Evolutionary conservation across 257 asterid species (phyloP).

Genomic region (Vinca minor): DNA sequence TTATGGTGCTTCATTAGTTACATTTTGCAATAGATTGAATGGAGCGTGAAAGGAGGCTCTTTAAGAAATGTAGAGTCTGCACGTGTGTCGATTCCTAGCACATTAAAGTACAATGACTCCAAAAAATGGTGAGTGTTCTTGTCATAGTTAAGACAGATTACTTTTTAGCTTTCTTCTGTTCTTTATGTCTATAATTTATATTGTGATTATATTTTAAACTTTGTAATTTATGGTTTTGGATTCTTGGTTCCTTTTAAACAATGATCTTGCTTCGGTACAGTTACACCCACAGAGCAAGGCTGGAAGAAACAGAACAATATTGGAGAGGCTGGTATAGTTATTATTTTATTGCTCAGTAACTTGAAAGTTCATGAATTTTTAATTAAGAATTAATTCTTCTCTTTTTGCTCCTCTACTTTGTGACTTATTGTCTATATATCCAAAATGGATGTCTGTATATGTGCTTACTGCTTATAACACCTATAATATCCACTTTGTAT

Average conservation of each 20-base stretch:
- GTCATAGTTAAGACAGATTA: constrained; percentile 6
- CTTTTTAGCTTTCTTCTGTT: constrained; percentile 3
- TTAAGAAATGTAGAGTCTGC: constrained; percentile 90
- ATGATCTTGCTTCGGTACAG: constrained; percentile 23
- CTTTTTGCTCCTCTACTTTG: not conserved
- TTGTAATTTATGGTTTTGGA: not conserved
- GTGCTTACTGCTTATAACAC: not conserved
- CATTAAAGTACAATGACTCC: constrained; percentile 64
- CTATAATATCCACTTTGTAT: not conserved
- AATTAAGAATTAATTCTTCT: not conserved
- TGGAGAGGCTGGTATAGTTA: constrained; percentile 87
- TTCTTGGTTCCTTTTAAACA: not conserved
- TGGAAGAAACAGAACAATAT: constrained; percentile 83
- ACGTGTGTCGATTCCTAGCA: constrained; percentile 81
- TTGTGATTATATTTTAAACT: not conserved
- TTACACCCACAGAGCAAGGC: constrained; percentile 75
- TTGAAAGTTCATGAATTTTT: not conserved
- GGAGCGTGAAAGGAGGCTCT: constrained; percentile 91
- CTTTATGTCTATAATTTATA: not conserved
- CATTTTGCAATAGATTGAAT: constrained; percentile 56
- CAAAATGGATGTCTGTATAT: not conserved
- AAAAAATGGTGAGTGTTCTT: constrained; percentile 67
- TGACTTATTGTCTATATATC: not conserved
- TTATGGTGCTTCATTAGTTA: constrained; percentile 1
- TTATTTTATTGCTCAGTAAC: constrained; percentile 11